phyloP scores from a whole-genome alignment of 129 eudicot species.

The Ambrosia artemisiifolia region DNA sequence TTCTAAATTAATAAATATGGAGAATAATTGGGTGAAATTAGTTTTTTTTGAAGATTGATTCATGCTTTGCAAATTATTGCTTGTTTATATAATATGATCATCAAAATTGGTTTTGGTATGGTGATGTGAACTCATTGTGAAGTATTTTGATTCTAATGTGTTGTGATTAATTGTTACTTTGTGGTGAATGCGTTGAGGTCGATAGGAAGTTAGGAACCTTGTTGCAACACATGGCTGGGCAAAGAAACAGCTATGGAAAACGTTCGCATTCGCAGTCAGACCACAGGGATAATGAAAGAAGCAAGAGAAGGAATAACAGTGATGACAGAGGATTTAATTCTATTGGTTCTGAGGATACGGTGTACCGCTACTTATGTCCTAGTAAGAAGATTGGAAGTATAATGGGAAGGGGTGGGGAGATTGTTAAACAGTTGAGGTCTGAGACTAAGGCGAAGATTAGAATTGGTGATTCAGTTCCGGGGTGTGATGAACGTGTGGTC shows the following conservation, averaged over 20 bases:
- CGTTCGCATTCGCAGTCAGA: conserved; percentile 72
- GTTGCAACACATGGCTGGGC: conserved; percentile 70
- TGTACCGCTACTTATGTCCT: conserved; percentile 89
- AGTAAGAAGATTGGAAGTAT: conserved; percentile 88
- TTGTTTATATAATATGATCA: not conserved
- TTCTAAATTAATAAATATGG: no score
- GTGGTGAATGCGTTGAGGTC: not conserved
- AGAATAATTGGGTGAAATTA: no score
- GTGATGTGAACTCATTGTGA: not conserved
- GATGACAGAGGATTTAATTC: conserved; percentile 54
- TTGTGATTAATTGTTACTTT: not conserved
- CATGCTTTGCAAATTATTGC: no score
- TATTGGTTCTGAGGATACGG: conserved; percentile 85
- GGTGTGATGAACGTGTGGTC: conserved; percentile 83
- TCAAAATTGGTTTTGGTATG: not conserved
- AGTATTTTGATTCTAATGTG: not conserved
- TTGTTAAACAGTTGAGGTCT: conserved; percentile 77
- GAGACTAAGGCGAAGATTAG: conserved; percentile 87
- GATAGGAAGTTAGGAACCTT: conserved; percentile 6
- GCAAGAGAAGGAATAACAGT: conserved; percentile 56
- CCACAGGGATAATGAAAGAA: conserved; percentile 59
- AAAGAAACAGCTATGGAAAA: conserved; percentile 75
- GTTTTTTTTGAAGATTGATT: no score
- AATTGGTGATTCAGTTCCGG: conserved; percentile 86
- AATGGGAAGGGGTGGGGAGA: conserved; percentile 97